A percentile compares a stretch with the other conserved stretches of the same genome.
phyloP scores from a whole-genome alignment of 306 rosid genomes.

The Mimosa bimucronata region DNA sequence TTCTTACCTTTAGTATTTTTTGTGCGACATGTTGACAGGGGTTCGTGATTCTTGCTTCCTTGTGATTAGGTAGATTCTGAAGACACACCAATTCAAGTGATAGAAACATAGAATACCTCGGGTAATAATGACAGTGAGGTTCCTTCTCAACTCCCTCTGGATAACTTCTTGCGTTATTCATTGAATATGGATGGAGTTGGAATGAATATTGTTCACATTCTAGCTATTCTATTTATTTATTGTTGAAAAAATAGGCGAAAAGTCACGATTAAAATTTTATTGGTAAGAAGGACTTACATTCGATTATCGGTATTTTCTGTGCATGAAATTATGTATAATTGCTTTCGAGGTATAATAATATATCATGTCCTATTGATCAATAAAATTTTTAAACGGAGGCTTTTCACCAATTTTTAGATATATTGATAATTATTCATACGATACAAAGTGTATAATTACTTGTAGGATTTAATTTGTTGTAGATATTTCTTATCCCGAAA shows the following conservation, averaged over 20 bases:
- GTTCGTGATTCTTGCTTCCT: conserved; percentile 24
- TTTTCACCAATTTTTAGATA: background rate
- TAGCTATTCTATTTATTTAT: background rate
- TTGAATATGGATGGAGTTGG: conserved; percentile 7
- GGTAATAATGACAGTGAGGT: background rate
- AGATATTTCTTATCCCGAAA: background rate
- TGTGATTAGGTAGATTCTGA: conserved; percentile 2
- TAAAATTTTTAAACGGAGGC: too few species aligned
- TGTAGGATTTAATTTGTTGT: background rate
- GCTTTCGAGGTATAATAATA: too few species aligned
- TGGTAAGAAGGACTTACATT: too few species aligned
- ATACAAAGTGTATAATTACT: background rate
- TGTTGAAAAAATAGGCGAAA: background rate
- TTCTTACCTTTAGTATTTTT: background rate
- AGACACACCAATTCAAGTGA: background rate
- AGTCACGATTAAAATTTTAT: too few species aligned
- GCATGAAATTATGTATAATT: too few species aligned
- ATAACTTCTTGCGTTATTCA: background rate
- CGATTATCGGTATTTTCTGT: too few species aligned
- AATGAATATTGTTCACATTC: conserved; percentile 18
- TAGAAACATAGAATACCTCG: background rate
- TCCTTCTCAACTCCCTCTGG: conserved; percentile 1
- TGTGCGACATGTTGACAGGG: background rate
- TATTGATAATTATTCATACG: background rate
- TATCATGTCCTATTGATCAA: too few species aligned